Evolutionary conservation across 2,329 filamentous ascomycete genomes (phyloP).

Genomic region (Sarocladiaceae sp.): DNA sequence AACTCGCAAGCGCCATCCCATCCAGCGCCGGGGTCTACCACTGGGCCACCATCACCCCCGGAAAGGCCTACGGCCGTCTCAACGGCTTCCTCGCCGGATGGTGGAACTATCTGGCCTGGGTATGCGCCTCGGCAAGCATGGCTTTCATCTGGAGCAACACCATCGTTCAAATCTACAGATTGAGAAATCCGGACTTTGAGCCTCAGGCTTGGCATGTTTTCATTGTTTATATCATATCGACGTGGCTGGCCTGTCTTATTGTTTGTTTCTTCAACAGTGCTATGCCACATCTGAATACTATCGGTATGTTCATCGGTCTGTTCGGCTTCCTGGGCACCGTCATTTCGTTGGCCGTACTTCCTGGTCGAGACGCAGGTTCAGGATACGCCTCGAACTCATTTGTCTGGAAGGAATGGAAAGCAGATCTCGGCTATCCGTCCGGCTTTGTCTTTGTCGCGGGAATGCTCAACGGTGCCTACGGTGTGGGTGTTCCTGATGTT

Average conservation of each 20-base stretch:
- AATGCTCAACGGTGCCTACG: constrained; percentile 62
- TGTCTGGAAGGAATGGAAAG: constrained; percentile 36
- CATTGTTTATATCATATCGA: constrained; percentile 34
- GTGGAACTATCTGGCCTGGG: constrained; percentile 41
- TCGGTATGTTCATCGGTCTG: constrained; percentile 46
- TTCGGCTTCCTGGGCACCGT: constrained; percentile 51
- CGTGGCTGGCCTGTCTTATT: constrained; percentile 31
- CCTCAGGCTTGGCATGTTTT: constrained; percentile 39
- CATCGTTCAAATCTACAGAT: constrained; percentile 38
- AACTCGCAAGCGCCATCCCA: constrained; percentile 57
- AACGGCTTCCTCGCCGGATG: constrained; percentile 43
- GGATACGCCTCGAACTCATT: constrained; percentile 28
- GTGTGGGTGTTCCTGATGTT: constrained; percentile 62
- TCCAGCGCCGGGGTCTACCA: constrained; percentile 58
- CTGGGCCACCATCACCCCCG: constrained; percentile 56
- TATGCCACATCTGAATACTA: constrained; percentile 47
- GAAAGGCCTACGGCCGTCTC: constrained; percentile 42
- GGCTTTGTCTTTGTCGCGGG: constrained; percentile 37
- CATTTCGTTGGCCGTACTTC: constrained; percentile 51
- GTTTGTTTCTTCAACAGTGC: constrained; percentile 52
- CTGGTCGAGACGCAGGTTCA: too few relatives aligned
- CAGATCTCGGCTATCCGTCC: constrained; percentile 33
- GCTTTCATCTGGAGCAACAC: constrained; percentile 36
- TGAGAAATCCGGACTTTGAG: constrained; percentile 33
- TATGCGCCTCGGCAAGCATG: constrained; percentile 35